phyloP scores from a whole-genome alignment of 2,329 filamentous ascomycete genomes.

The Claviceps quebecensis region DNA sequence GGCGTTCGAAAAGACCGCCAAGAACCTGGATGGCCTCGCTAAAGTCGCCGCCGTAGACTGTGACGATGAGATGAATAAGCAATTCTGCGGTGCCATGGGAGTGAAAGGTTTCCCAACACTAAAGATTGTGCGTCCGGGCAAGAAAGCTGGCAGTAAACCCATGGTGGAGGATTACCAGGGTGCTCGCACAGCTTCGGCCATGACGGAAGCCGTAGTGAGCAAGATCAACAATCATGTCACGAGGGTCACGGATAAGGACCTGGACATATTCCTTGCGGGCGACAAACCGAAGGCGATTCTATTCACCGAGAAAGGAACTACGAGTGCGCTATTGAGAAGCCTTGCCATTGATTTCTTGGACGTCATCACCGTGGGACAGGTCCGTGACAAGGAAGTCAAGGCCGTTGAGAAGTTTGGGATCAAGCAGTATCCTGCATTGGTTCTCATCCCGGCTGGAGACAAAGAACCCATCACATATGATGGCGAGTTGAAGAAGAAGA shows the following conservation, averaged over 20 bases:
- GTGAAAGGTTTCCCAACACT: conserved; percentile 91
- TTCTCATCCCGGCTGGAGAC: conserved; percentile 61
- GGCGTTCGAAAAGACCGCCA: conserved; percentile 86
- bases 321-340: conserved; percentile 67
- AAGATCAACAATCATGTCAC: conserved; percentile 89
- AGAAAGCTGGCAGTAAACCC: conserved; percentile 61
- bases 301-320: conserved; percentile 86
- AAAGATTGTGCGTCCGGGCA: conserved; percentile 79
- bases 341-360: conserved; percentile 85
- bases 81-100: conserved; percentile 70
- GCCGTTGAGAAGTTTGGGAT: conserved; percentile 64
- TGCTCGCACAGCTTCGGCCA: conserved; percentile 66
- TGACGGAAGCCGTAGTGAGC: conserved; percentile 71
- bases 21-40: conserved; percentile 76
- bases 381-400: conserved; percentile 65
- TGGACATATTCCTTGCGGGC: conserved; percentile 62
- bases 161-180: conserved; percentile 86
- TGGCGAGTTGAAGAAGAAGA: conserved; percentile 73
- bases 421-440: conserved; percentile 61
- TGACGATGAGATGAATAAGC: conserved; percentile 86
- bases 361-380: conserved; percentile 64
- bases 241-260: conserved; percentile 62
- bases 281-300: conserved; percentile 72
- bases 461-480: conserved; percentile 59
- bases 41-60: conserved; percentile 93